Conservation (phyloP, 768 basidiomycete genomes). For the Termitomyces sp. region DNA sequence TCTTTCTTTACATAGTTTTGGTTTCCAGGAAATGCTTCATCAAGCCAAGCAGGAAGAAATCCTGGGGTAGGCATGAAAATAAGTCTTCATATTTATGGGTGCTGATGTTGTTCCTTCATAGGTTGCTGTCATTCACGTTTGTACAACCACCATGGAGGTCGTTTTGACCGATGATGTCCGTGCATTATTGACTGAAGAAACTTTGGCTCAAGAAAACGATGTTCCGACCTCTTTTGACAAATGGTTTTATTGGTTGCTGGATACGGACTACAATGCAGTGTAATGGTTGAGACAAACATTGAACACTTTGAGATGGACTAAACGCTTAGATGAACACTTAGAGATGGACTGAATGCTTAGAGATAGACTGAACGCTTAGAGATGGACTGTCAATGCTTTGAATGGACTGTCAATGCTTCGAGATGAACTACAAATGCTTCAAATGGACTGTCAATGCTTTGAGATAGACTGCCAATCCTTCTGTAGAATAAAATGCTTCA, state of each 20-base stretch:
- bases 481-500: no score
- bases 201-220: not conserved
- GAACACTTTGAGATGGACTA: not conserved
- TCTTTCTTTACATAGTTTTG: not conserved
- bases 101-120: not conserved
- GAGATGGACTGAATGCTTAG: no score
- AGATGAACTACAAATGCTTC: no score
- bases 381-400: no score
- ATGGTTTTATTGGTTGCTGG: not conserved
- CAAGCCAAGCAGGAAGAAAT: no score
- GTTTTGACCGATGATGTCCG: not conserved
- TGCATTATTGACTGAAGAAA: not conserved
- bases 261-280: not conserved
- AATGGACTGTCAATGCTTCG: no score
- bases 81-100: not conserved
- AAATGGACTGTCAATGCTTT: no score
- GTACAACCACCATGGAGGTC: not conserved
- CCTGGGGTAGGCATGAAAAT: no score
- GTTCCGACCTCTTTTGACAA: not conserved
- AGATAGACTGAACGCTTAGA: no score
- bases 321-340: not conserved
- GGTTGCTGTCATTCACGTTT: not conserved
- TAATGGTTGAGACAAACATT: not conserved
- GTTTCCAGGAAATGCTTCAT: not conserved
- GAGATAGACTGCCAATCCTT: no score